phyloP scores from a whole-genome alignment of 352 stramenopile genomes.

The Hyaloperonospora arabidopsidis region DNA sequence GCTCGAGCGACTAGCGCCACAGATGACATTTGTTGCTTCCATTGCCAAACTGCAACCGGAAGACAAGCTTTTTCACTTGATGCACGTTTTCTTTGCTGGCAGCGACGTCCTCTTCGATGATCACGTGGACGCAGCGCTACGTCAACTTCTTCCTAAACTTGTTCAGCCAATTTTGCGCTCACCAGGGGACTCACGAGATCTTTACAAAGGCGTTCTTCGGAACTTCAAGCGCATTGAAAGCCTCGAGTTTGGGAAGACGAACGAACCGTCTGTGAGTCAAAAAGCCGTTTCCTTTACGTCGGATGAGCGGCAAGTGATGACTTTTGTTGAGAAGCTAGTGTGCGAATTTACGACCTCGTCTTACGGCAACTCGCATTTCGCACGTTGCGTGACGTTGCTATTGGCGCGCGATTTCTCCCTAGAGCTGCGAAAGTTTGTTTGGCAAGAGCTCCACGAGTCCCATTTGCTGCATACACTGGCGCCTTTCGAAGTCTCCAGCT shows the following conservation, averaged over 20 bases:
- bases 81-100: conserved; percentile 67
- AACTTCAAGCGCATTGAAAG: conserved; percentile 48
- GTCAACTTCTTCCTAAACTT: conserved; percentile 43
- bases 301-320: conserved; percentile 46
- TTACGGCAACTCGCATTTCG: conserved; percentile 61
- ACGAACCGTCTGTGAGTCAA: neutral
- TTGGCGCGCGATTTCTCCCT: conserved; percentile 49
- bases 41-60: conserved; percentile 33
- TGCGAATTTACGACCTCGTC: conserved; percentile 61
- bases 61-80: conserved; percentile 69
- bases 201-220: conserved; percentile 43
- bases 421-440: conserved; percentile 52
- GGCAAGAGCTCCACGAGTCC: conserved; percentile 55
- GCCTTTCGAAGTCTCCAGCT: conserved; percentile 27
- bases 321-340: conserved; percentile 59
- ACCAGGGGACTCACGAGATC: conserved; percentile 11
- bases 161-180: conserved; percentile 28
- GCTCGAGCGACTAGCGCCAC: conserved; percentile 30
- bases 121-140: conserved; percentile 45
- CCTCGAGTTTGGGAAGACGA: conserved; percentile 25
- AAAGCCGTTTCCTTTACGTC: conserved; percentile 32
- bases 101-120: conserved; percentile 66
- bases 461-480: conserved; percentile 45
- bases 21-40: conserved; percentile 17
- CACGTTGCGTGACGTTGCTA: conserved; percentile 53